Evolutionary conservation across 805 yeast species (phyloP).

Genomic region (Saturnispora saitoi): DNA sequence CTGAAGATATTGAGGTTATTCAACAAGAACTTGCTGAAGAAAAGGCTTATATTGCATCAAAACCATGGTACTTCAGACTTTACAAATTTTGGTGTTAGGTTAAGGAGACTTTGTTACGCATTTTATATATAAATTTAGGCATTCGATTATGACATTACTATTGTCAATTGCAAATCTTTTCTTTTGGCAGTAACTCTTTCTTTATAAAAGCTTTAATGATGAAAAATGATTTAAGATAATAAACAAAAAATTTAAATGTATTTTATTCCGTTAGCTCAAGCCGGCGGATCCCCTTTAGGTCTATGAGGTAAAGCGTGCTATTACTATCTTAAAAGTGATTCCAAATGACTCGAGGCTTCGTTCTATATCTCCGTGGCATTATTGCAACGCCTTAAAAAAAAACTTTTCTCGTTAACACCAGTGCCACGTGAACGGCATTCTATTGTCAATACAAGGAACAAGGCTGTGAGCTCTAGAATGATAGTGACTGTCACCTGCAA

Average conservation of each 20-base stretch:
- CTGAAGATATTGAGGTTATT: constrained; percentile 46
- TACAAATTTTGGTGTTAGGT: constrained; percentile 49
- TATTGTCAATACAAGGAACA: no score
- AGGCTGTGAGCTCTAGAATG: no score
- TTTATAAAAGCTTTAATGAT: neutral
- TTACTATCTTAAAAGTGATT: no score
- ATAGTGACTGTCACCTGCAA: no score
- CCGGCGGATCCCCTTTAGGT: no score
- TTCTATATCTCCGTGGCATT: no score
- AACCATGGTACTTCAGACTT: constrained; percentile 39
- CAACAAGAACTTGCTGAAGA: constrained; percentile 53
- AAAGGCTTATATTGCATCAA: constrained; percentile 37
- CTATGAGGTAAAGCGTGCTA: no score
- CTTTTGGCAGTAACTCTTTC: neutral
- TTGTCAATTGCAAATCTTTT: neutral
- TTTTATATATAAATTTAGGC: neutral
- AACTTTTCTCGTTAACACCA: no score
- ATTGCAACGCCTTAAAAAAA: no score
- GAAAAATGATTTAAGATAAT: neutral
- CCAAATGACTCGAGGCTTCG: no score
- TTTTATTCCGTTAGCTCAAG: no score
- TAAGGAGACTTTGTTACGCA: constrained; percentile 7
- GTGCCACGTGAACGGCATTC: no score
- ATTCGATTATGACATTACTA: neutral
- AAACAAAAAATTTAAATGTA: neutral